Conservation (phyloP, 1,284 basidiomycete species). For the Entoloma clypeatum region DNA sequence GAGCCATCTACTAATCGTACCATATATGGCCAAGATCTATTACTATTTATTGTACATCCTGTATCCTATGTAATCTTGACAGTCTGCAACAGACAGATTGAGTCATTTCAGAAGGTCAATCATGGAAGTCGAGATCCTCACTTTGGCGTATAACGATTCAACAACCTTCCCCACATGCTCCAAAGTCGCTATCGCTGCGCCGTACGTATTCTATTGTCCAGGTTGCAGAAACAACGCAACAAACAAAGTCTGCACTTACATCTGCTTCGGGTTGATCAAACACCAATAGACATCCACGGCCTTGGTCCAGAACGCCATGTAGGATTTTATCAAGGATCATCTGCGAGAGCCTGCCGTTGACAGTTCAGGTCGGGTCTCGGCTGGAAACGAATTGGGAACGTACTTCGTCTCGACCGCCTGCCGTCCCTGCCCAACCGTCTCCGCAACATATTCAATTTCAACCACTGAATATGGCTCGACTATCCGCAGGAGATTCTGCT, state of each 20-base stretch:
- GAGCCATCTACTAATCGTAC: too few species aligned
- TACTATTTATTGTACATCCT: too few species aligned
- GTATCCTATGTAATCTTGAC: conserved; percentile 45
- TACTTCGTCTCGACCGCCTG: conserved; percentile 95
- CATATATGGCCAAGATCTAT: too few species aligned
- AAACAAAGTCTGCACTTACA: conserved; percentile 35
- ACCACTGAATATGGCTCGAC: conserved; percentile 95
- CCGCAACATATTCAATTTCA: conserved; percentile 87
- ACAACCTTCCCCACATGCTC: conserved; percentile 91
- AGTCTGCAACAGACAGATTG: conserved; percentile 29
- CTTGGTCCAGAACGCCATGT: conserved; percentile 93
- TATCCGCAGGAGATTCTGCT: conserved; percentile 92
- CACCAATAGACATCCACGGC: conserved; percentile 86
- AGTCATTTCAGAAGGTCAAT: conserved; percentile 2
- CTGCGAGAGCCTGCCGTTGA: conserved; percentile 71
- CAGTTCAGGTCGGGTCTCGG: background rate
- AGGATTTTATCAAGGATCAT: conserved; percentile 98
- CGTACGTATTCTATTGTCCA: conserved; percentile 69
- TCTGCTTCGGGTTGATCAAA: conserved; percentile 85
- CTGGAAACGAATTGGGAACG: conserved; percentile 27
- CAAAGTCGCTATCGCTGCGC: conserved; percentile 83
- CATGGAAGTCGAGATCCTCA: conserved; percentile 36
- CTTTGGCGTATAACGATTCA: conserved; percentile 88
- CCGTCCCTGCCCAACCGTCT: conserved; percentile 85
- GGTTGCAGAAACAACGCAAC: background rate